A percentile compares a stretch with the other conserved stretches of the same genome.
phyloP scores from a whole-genome alignment of 2,329 filamentous ascomycete genomes.

The Alternaria ethzedia region DNA sequence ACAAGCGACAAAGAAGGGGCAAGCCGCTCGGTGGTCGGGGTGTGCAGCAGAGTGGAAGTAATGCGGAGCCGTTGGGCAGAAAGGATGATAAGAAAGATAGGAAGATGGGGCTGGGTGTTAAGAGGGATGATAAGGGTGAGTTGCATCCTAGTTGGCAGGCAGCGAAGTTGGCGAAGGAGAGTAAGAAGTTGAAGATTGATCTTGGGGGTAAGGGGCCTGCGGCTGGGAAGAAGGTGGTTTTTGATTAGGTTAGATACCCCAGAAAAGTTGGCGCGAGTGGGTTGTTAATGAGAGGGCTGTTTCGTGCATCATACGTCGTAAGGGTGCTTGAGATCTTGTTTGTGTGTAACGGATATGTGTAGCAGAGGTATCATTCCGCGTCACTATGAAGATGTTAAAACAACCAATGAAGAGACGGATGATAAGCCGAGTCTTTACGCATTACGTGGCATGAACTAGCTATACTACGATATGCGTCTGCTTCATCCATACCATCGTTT shows the following conservation, averaged over 20 bases:
- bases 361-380: background rate
- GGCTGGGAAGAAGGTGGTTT: slow-evolving; percentile 66
- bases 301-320: background rate
- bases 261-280: background rate
- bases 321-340: fast-evolving
- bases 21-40: slow-evolving; percentile 27
- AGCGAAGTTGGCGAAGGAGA: slow-evolving; percentile 65
- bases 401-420: background rate
- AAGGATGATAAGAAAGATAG: slow-evolving; percentile 14
- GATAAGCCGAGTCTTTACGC: background rate
- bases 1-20: slow-evolving; percentile 27
- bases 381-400: background rate
- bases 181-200: slow-evolving; percentile 53
- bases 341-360: background rate
- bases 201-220: slow-evolving; percentile 51
- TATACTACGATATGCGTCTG: background rate
- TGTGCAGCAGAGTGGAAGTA: slow-evolving; percentile 41
- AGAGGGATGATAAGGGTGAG: slow-evolving; percentile 58
- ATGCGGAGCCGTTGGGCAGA: slow-evolving; percentile 34
- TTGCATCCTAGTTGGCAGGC: slow-evolving; percentile 72
- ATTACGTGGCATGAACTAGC: background rate
- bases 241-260: slow-evolving; percentile 55
- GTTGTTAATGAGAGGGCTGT: background rate
- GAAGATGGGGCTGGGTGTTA: slow-evolving; percentile 50
- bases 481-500: background rate